Percentiles rank a stretch among this genome's conserved stretches.
phyloP scores from a whole-genome alignment of 345 rosid genomes.

The Crucihimalaya himalaica region DNA sequence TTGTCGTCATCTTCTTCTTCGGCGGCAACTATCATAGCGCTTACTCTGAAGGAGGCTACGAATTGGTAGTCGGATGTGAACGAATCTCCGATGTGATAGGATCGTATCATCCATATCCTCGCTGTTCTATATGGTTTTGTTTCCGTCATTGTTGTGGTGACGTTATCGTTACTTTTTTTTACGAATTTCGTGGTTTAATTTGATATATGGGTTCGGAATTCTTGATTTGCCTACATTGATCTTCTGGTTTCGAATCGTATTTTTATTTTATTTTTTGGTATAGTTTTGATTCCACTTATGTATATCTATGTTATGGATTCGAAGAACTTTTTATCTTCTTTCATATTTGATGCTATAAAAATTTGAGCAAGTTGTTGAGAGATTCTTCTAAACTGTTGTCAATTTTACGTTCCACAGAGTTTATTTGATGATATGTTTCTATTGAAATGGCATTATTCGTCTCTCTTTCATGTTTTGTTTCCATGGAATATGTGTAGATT shows the following conservation, averaged over 20 bases:
- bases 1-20: too few species aligned
- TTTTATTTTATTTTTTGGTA: neutral
- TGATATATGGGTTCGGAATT: neutral
- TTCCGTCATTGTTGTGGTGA: too few species aligned
- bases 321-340: neutral
- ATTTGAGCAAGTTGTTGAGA: neutral
- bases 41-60: too few species aligned
- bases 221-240: constrained; percentile 6
- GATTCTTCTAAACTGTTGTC: neutral
- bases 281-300: neutral
- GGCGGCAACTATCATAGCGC: too few species aligned
- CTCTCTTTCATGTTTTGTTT: constrained; percentile 23
- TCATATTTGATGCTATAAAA: too few species aligned
- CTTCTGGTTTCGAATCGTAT: neutral
- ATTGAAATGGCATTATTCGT: neutral
- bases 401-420: neutral
- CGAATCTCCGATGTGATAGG: too few species aligned
- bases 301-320: neutral
- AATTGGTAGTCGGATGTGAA: too few species aligned
- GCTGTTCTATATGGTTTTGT: too few species aligned
- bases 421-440: neutral
- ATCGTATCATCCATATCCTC: too few species aligned
- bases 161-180: too few species aligned
- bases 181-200: neutral
- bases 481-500: constrained; percentile 4